Evolutionary conservation across 768 basidiomycete species (phyloP).

Genomic region (Lactarius hatsudake): DNA sequence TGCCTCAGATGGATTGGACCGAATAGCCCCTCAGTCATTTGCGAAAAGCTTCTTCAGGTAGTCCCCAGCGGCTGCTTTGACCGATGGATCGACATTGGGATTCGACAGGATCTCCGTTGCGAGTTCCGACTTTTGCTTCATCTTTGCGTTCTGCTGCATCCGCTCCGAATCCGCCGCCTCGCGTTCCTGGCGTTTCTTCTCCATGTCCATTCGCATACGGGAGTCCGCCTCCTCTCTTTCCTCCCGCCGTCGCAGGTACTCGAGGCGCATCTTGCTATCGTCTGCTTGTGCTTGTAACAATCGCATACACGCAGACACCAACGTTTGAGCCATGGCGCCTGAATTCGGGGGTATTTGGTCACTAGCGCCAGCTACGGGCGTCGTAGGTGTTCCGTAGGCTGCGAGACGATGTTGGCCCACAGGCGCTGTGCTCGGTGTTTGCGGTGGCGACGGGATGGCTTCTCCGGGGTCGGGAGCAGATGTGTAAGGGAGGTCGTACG

Average conservation of each 20-base stretch:
- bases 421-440: constrained; percentile 24
- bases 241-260: constrained; percentile 62
- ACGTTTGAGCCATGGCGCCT: constrained; percentile 48
- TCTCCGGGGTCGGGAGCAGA: constrained; percentile 25
- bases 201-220: constrained; percentile 47
- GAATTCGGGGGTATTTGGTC: constrained; percentile 49
- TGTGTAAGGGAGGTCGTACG: constrained; percentile 18
- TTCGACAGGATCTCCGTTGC: constrained; percentile 68
- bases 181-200: constrained; percentile 51
- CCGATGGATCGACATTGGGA: constrained; percentile 52
- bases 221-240: constrained; percentile 68
- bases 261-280: constrained; percentile 66
- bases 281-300: constrained; percentile 66
- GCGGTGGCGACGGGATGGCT: constrained; percentile 27
- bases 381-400: constrained; percentile 18
- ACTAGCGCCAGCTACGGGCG: constrained; percentile 25
- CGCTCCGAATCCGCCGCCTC: constrained; percentile 57
- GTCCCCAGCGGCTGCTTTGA: constrained; percentile 66
- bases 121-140: constrained; percentile 61
- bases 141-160: constrained; percentile 46
- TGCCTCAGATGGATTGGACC: not conserved
- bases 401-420: constrained; percentile 19
- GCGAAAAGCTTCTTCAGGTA: constrained; percentile 67
- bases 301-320: constrained; percentile 56
- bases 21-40: constrained; percentile 34